Conservation (phyloP, 2,329 filamentous ascomycete genomes). For the Hypoxylon sp. region DNA sequence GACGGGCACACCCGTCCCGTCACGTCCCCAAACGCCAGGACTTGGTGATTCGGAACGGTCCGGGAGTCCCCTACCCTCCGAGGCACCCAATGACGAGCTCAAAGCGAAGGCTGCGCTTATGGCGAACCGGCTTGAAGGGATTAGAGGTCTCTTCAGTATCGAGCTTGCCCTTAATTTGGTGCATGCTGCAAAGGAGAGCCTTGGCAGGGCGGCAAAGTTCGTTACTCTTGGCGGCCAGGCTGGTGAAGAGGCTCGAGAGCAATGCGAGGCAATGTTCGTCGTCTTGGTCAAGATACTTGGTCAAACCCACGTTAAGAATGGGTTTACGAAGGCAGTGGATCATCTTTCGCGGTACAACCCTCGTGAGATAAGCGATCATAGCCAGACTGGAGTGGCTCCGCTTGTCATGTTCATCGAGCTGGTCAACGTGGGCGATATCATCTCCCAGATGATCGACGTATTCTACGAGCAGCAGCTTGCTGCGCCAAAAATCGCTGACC, state of each 20-base stretch:
- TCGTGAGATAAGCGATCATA: conserved; percentile 81
- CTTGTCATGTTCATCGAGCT: conserved; percentile 96
- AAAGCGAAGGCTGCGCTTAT: conserved; percentile 98
- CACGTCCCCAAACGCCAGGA: conserved; percentile 67
- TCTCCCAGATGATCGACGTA: conserved; percentile 98
- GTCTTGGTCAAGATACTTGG: conserved; percentile 87
- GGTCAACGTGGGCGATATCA: conserved; percentile 97
- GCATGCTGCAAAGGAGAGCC: conserved; percentile 87
- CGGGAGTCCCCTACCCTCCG: conserved; percentile 64
- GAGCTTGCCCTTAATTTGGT: conserved; percentile 93
- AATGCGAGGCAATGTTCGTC: conserved; percentile 92
- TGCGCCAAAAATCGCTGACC: conserved; percentile 84
- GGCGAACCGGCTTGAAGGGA: conserved; percentile 93
- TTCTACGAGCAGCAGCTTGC: conserved; percentile 98
- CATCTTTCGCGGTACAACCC: conserved; percentile 95
- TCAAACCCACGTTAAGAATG: conserved; percentile 87
- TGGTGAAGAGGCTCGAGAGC: conserved; percentile 86
- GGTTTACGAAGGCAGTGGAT: conserved; percentile 92
- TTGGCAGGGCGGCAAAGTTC: conserved; percentile 89
- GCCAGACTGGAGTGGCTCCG: conserved; percentile 83
- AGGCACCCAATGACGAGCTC: conserved; percentile 89
- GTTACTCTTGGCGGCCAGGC: conserved; percentile 83
- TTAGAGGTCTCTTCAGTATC: conserved; percentile 95
- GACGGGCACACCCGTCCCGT: conserved; percentile 58
- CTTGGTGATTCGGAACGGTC: conserved; percentile 58